These are phyloP conservation scores for Wickerhamiella nectarea DNA, from an alignment of 805 yeast genomes.

Conservation along the genomic window DNA sequence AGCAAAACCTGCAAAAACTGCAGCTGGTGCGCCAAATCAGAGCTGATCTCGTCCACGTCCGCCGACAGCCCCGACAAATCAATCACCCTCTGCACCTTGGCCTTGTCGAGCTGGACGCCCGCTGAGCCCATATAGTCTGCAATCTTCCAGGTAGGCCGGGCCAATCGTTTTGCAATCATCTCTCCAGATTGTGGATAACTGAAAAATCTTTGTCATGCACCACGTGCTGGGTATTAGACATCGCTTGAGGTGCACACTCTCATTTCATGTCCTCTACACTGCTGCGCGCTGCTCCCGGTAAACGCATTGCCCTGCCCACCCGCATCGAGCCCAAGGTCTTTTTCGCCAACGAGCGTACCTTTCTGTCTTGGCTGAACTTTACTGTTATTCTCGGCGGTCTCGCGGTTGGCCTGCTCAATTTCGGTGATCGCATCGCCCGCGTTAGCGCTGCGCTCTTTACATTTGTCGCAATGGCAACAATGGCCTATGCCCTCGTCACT, in stretches of 20 bases:
- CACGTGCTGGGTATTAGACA: not conserved
- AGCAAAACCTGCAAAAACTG: slow-evolving; percentile 28
- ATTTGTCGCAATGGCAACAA: slow-evolving; percentile 91
- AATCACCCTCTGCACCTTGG: not conserved
- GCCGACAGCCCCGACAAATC: slow-evolving; percentile 15
- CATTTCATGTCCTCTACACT: slow-evolving; percentile 38
- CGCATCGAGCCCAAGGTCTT: slow-evolving; percentile 98
- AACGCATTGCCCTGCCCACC: slow-evolving; percentile 94
- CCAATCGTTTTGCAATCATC: not conserved
- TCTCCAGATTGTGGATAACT: too few species aligned
- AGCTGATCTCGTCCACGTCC: slow-evolving; percentile 20
- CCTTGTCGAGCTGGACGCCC: not conserved
- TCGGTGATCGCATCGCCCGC: slow-evolving; percentile 89
- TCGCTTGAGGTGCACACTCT: not conserved
- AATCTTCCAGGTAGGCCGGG: slow-evolving; percentile 5
- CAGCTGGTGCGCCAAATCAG: slow-evolving; percentile 26
- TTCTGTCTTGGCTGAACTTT: slow-evolving; percentile 94
- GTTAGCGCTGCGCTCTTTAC: slow-evolving; percentile 91
- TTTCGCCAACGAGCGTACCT: slow-evolving; percentile 97
- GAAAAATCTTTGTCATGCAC: not conserved
- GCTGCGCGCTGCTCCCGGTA: slow-evolving; percentile 61
- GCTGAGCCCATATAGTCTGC: slow-evolving; percentile 5
- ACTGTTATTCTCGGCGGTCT: slow-evolving; percentile 96
- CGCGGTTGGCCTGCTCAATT: slow-evolving; percentile 89
- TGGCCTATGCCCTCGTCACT: slow-evolving; percentile 88